Percentiles rank a stretch among this genome's conserved stretches.
Evolutionary conservation across 1,139 yeast species (phyloP).

Genomic region (Scheffersomyces stambukii): DNA sequence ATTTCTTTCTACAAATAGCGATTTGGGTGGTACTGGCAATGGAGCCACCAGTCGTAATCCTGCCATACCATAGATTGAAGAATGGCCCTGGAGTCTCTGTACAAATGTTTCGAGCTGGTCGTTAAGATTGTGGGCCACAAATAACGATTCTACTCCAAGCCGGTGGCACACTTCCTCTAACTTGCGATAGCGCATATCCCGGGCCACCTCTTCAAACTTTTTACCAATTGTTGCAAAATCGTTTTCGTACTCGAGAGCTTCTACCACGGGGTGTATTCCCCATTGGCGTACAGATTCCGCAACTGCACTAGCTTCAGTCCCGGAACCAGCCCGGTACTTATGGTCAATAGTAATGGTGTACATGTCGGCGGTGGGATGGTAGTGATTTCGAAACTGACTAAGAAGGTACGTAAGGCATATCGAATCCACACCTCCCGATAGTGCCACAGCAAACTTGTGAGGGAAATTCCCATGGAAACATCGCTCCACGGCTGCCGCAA

Average conservation of each 20-base stretch:
- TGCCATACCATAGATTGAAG: constrained; percentile 57
- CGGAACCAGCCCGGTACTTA: constrained; percentile 45
- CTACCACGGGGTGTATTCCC: constrained; percentile 38
- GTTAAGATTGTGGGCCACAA: constrained; percentile 65
- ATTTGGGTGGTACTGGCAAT: constrained; percentile 23
- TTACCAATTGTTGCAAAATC: constrained; percentile 18
- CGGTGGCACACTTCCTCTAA: constrained; percentile 33
- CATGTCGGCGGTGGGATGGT: constrained; percentile 25
- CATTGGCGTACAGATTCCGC: constrained; percentile 28
- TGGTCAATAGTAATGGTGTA: constrained; percentile 60
- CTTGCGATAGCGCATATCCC: constrained; percentile 47
- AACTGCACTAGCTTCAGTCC: constrained; percentile 45
- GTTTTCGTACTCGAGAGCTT: constrained; percentile 29
- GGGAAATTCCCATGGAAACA: too few relatives aligned
- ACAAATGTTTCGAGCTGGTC: constrained; percentile 73
- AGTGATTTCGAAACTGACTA: constrained; percentile 22
- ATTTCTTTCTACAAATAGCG: constrained; percentile 4
- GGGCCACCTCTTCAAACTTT: constrained; percentile 55
- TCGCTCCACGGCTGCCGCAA: too few relatives aligned
- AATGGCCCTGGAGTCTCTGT: constrained; percentile 49
- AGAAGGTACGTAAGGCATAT: constrained; percentile 57
- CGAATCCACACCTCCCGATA: constrained; percentile 83
- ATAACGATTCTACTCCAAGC: constrained; percentile 26
- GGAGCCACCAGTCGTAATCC: constrained; percentile 28
- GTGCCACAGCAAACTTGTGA: constrained; percentile 34